Evolutionary conservation across 1,284 basidiomycete species (phyloP).

Genomic region (Ustilago tritici): DNA sequence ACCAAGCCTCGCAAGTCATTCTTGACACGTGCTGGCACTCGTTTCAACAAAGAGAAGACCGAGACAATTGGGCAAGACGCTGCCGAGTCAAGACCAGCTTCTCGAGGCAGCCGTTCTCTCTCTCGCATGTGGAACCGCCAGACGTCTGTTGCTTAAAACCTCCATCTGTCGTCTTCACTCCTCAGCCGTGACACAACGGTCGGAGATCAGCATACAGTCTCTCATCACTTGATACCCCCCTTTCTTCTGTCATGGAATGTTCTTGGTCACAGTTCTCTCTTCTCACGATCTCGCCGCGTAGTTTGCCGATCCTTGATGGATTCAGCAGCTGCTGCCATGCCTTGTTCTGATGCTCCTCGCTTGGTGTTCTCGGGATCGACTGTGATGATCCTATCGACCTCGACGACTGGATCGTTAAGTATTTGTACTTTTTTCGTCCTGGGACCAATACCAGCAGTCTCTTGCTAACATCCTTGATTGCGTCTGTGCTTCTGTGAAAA

Average conservation of each 20-base stretch:
- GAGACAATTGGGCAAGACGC: conserved; percentile 1
- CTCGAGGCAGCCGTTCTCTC: conserved; percentile 16
- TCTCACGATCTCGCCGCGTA: neutral
- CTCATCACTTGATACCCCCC: conserved; percentile 8
- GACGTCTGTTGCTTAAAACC: neutral
- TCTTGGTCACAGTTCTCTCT: neutral
- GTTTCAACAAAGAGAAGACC: conserved; percentile 27
- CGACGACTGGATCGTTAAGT: conserved; percentile 5
- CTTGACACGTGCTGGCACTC: conserved; percentile 24
- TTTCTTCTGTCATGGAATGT: conserved; percentile 3
- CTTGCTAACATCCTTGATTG: neutral
- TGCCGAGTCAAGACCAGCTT: conserved; percentile 8
- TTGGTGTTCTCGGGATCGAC: neutral
- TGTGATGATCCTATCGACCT: neutral
- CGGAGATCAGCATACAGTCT: conserved; percentile 15
- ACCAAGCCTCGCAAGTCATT: conserved; percentile 22
- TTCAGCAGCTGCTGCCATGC: neutral
- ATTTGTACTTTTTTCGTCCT: conserved; percentile 8
- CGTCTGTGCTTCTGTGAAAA: neutral
- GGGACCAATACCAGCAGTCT: conserved; percentile 2
- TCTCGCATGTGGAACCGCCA: conserved; percentile 32
- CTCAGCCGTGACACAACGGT: neutral
- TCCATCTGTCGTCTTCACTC: neutral
- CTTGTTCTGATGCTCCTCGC: neutral
- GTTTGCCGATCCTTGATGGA: neutral